Conservation (phyloP, 2,329 filamentous ascomycete species). For the Aspergillus sp. region DNA sequence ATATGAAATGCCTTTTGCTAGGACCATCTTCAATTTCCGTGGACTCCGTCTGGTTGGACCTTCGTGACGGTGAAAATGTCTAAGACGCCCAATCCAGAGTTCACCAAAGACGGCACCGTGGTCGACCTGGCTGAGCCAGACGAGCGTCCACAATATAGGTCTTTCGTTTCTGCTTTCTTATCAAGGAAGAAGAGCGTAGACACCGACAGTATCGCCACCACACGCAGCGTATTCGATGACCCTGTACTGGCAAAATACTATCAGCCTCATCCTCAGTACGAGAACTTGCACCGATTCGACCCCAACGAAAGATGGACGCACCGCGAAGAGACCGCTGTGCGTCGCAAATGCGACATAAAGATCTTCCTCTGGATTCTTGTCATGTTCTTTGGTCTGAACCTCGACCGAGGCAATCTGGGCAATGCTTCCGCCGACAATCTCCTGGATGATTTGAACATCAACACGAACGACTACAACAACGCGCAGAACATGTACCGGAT, state of each 20-base stretch:
- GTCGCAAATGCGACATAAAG: slow-evolving; percentile 31
- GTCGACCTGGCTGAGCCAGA: no score
- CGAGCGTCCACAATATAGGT: no score
- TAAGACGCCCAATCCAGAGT: no score
- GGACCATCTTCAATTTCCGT: no score
- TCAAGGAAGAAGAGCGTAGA: no score
- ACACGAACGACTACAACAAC: slow-evolving; percentile 33
- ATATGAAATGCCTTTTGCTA: no score
- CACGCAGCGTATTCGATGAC: slow-evolving; percentile 44
- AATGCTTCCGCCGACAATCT: slow-evolving; percentile 29
- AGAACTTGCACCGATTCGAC: slow-evolving; percentile 41
- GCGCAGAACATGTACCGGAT: slow-evolving; percentile 31
- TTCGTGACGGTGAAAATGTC: no score
- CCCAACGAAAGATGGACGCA: slow-evolving; percentile 29
- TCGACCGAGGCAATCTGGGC: slow-evolving; percentile 28
- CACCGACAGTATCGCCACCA: not conserved
- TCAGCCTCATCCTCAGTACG: slow-evolving; percentile 29
- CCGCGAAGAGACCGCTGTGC: slow-evolving; percentile 23
- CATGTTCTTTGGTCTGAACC: slow-evolving; percentile 43
- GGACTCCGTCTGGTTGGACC: no score
- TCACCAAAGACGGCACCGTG: no score
- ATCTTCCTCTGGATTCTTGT: slow-evolving; percentile 45
- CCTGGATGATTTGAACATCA: slow-evolving; percentile 25
- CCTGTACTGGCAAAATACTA: slow-evolving; percentile 36
- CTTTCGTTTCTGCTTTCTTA: no score